Evolutionary conservation across 1,139 yeast genomes (phyloP), one percentile per base, ranked within the genome.

Genomic region (Lodderomyces metapsilosis): DNA sequence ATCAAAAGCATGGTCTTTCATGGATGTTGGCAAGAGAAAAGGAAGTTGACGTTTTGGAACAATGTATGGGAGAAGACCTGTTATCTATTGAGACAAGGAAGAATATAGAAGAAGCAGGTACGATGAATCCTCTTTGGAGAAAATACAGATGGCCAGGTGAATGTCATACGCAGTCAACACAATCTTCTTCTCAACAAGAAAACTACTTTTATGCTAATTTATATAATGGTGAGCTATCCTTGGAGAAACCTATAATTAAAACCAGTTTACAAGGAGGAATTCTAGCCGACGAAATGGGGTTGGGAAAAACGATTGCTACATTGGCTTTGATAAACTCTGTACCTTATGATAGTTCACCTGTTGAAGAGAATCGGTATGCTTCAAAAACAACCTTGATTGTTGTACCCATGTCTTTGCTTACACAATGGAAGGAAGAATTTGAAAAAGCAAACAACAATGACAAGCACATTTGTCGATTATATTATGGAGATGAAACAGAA

Each of bases 271-370:
- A 67, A 46, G 98, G 98, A 17, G 98, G 98, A 1, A 87, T 91
- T 13, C 66, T 91, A n/a, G 96, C 97, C 0, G 98, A 91, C 62
- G 98, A 91, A 59, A 91, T 91, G 98, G 98, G 98, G 0, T 70
- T 91, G 6, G 98, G 98, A 35, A 91, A 91, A 57, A 91, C 98
- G 0, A 86, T 91, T 16, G 85, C 96, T 0, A 80, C 95, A 0
- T 62, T 88, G 46, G 78, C 97, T 0, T 63, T 92, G 40, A 69
- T 92, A 5, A 79, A 84, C 44, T 74, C 87, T 0, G 80, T 74
- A 7, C 87, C 88, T 0, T 61, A 55, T 38, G 88, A 82, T 54
- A 41, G 42, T 12, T 7, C 24, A 3, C 36, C 31, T 9, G 22
- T 16, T 7, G 13, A 13, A 7, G 22, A 24, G 7, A 15, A 47